Base-by-base conservation (phyloP, 768 basidiomycete genomes). In the Lentinula boryana region DNA sequence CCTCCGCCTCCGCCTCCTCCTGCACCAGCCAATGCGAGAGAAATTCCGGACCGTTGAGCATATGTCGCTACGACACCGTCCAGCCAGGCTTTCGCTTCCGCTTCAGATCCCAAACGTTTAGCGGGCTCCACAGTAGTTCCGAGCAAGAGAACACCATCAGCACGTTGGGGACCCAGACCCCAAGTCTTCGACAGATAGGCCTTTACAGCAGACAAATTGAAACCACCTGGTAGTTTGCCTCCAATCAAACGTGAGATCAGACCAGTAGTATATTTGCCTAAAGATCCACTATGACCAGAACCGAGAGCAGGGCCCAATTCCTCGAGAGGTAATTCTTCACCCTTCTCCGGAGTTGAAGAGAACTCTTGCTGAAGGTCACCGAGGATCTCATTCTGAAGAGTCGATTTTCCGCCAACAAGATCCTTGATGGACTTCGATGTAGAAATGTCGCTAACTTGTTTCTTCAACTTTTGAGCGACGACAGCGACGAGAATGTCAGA, bases 391-490 rank as follows among this genome's bases (percentile, higher is more conserved):
- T 99, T 99, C 76, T 98, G 97, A 62, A 99, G 80, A 0, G 97
- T 99, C 16, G 96, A 98, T 76, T 99, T 99, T 65, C 97, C 97
- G 32, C 94, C 94, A 50, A 97, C 95, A 59, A 99, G 89, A 68
- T 99, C 97, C 75, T 99, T 98, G 80, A 99, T 95, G 0, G 94
- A 89, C 74, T 99, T 99, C 63, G 86, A 82, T 6, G 95, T 78
- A 4, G 95, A 92, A 60, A 98, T 79, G 68, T 98, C 97, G 53
- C 88, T 84, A 32, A 95, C 81, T 59, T 80, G 84, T 82, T 99
- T 99, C 87, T 99, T 99, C 69, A 99, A 77, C 76, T 99, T 99
- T 78, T 99, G 97, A 0, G 97, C 94, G 61, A 99, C 90, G 71
- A 98, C 87, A 64, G 86, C 83, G 58, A 82, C 81, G 31, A 98